phyloP scores from a whole-genome alignment of 2,329 filamentous ascomycete genomes.

The Xylariales sp. region DNA sequence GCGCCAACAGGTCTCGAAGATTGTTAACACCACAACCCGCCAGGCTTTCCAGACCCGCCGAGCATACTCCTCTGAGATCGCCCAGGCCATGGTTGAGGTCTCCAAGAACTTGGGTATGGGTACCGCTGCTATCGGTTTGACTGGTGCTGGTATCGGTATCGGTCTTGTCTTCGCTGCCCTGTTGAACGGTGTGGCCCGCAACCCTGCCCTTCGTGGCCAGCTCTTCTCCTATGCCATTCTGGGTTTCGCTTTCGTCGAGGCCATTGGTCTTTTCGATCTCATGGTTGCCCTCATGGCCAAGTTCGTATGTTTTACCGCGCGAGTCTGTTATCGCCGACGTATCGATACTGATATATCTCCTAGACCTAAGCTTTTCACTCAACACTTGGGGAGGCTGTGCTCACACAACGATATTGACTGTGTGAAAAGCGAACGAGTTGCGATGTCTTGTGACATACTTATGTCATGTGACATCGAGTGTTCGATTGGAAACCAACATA shows the following conservation, averaged over 20 bases:
- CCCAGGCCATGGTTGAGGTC: slow-evolving; percentile 82
- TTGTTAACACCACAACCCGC: slow-evolving; percentile 62
- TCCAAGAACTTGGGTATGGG: slow-evolving; percentile 90
- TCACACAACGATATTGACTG: slow-evolving; percentile 23
- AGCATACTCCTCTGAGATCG: slow-evolving; percentile 84
- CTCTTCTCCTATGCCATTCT: slow-evolving; percentile 96
- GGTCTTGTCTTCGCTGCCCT: slow-evolving; percentile 90
- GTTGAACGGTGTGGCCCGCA: slow-evolving; percentile 84
- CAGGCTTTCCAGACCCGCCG: slow-evolving; percentile 64
- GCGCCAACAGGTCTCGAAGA: slow-evolving; percentile 64
- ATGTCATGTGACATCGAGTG: slow-evolving; percentile 18
- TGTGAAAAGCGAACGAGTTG: slow-evolving; percentile 23
- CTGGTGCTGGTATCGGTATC: slow-evolving; percentile 91
- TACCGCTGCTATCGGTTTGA: slow-evolving; percentile 85
- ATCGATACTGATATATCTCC: too few species aligned
- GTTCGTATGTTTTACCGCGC: slow-evolving; percentile 58
- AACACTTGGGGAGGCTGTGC: slow-evolving; percentile 23
- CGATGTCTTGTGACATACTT: slow-evolving; percentile 17
- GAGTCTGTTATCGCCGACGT: too few species aligned
- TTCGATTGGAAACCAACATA: slow-evolving; percentile 28
- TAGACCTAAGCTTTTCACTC: slow-evolving; percentile 29
- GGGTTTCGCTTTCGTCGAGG: slow-evolving; percentile 92
- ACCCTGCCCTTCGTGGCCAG: slow-evolving; percentile 90
- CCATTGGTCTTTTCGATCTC: slow-evolving; percentile 83
- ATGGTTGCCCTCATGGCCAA: slow-evolving; percentile 95